A percentile compares a stretch with the other conserved stretches of the same genome.
Evolutionary conservation across 164 flowering plant species (phyloP).

Genomic region (Vitis labrusca): DNA sequence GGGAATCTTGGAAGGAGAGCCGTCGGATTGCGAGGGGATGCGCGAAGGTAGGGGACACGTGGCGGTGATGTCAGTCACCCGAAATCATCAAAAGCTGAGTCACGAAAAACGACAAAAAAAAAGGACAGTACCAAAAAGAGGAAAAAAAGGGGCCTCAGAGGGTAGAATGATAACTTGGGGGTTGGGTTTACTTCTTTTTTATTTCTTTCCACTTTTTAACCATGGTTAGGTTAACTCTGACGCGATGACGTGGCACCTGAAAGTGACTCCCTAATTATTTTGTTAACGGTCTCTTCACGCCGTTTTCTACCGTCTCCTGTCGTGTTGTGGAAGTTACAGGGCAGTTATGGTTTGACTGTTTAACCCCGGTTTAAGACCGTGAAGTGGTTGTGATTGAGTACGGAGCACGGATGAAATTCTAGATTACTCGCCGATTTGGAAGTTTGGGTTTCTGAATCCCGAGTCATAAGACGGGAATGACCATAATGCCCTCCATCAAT

Average conservation of each 20-base stretch:
- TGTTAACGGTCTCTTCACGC: constrained; percentile 14
- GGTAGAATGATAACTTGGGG: constrained; percentile 14
- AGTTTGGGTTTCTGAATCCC: not conserved
- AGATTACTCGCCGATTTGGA: too few relatives aligned
- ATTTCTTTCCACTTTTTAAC: not conserved
- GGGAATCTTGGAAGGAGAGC: constrained; percentile 13
- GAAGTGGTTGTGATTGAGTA: not conserved
- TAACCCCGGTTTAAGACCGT: not conserved
- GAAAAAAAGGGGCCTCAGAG: not conserved
- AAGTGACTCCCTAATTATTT: not conserved
- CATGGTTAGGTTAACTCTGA: constrained; percentile 14
- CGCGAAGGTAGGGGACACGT: constrained; percentile 19
- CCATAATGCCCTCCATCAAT: not conserved
- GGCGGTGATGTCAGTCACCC: constrained; percentile 12
- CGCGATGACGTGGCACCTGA: constrained; percentile 21
- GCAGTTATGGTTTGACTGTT: constrained; percentile 11
- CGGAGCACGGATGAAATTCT: not conserved
- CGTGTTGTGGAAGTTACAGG: not conserved
- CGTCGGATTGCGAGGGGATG: constrained; percentile 17
- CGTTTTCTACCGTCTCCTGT: constrained; percentile 7
- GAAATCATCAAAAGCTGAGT: constrained; percentile 34
- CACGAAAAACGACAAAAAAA: constrained; percentile 39
- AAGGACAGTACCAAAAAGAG: constrained; percentile 21
- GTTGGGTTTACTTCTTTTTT: not conserved
- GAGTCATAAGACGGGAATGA: not conserved